These are phyloP conservation scores for Phytophthora pinifolia DNA, from an alignment of 352 stramenopile genomes.

Conservation along the genomic window DNA sequence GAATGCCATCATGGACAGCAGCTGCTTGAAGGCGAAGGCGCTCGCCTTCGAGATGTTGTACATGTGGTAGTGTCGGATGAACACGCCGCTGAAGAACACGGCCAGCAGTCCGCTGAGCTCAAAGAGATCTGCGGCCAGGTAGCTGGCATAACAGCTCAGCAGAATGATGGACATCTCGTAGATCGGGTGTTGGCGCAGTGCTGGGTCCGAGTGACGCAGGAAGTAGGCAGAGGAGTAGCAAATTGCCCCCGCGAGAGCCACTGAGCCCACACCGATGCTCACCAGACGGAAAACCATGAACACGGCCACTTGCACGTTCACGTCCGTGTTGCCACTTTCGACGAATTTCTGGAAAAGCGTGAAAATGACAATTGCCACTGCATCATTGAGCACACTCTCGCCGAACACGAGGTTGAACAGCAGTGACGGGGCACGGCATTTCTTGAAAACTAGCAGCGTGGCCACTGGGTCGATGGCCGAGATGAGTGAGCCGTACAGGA, in stretches of 20 bases:
- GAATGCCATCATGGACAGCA: slow-evolving; percentile 63
- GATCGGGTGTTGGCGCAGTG: slow-evolving; percentile 50
- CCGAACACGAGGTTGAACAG: slow-evolving; percentile 95
- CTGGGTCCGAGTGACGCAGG: slow-evolving; percentile 46
- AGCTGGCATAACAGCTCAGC: slow-evolving; percentile 72
- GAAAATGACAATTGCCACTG: slow-evolving; percentile 87
- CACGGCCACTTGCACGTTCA: slow-evolving; percentile 34
- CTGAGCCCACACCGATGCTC: slow-evolving; percentile 51
- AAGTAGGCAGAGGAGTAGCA: slow-evolving; percentile 67
- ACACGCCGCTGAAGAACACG: slow-evolving; percentile 90
- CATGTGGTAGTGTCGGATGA: slow-evolving; percentile 77
- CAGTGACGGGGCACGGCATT: slow-evolving; percentile 60
- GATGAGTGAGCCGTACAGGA: slow-evolving; percentile 91
- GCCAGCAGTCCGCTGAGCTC: slow-evolving; percentile 87
- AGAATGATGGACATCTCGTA: slow-evolving; percentile 82
- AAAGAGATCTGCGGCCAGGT: slow-evolving; percentile 64
- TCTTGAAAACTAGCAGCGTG: slow-evolving; percentile 91
- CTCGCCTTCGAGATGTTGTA: slow-evolving; percentile 66
- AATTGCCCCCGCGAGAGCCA: slow-evolving; percentile 46
- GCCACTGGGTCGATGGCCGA: slow-evolving; percentile 92
- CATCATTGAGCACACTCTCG: slow-evolving; percentile 92
- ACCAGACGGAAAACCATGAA: slow-evolving; percentile 46
- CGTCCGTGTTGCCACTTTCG: slow-evolving; percentile 44
- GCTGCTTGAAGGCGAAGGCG: slow-evolving; percentile 56
- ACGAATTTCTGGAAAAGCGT: slow-evolving; percentile 64